Percentiles rank a stretch among this genome's conserved stretches.
These are phyloP conservation scores for Aspergillus luchuensis DNA, from an alignment of 2,329 filamentous ascomycete genomes.

Conservation along the genomic window DNA sequence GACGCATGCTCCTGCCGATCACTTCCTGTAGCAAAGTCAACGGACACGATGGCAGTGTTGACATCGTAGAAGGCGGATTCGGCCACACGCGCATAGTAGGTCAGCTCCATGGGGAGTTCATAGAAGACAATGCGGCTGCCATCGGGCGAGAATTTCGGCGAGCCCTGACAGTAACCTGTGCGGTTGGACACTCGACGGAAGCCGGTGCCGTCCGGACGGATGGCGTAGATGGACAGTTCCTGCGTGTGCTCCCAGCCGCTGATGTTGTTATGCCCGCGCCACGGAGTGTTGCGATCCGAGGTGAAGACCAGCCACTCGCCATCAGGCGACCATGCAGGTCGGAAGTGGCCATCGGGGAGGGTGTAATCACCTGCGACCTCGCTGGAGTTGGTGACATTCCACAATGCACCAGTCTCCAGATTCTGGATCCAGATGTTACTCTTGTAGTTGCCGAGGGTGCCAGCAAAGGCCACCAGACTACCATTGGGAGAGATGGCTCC, in stretches of 20 bases:
- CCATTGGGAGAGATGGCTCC: constrained; percentile 44
- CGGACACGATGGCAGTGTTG: constrained; percentile 12
- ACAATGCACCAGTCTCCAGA: constrained; percentile 32
- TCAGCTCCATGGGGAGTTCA: constrained; percentile 43
- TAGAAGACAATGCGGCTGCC: constrained; percentile 43
- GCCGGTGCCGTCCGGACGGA: constrained; percentile 40
- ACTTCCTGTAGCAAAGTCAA: constrained; percentile 44
- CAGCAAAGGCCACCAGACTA: constrained; percentile 43
- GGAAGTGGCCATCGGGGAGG: constrained; percentile 41
- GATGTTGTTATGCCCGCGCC: constrained; percentile 43
- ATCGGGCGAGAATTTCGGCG: constrained; percentile 43
- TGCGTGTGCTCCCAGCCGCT: constrained; percentile 49
- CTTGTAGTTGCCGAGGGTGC: constrained; percentile 37
- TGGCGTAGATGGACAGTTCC: constrained; percentile 44
- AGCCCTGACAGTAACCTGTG: constrained; percentile 39
- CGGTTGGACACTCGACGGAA: constrained; percentile 40
- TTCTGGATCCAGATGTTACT: constrained; percentile 47
- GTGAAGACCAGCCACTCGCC: constrained; percentile 47
- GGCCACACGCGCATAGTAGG: constrained; percentile 40
- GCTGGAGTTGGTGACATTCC: constrained; percentile 42
- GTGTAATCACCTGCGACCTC: constrained; percentile 21
- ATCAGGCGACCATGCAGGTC: constrained; percentile 45
- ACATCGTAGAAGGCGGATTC: constrained; percentile 19
- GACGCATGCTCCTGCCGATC: constrained; percentile 21
- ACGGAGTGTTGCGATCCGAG: constrained; percentile 47